Percentiles rank a stretch among this genome's conserved stretches.
Evolutionary conservation across 139 green algal genomes (phyloP).

Genomic region (Chlorella sp.): DNA sequence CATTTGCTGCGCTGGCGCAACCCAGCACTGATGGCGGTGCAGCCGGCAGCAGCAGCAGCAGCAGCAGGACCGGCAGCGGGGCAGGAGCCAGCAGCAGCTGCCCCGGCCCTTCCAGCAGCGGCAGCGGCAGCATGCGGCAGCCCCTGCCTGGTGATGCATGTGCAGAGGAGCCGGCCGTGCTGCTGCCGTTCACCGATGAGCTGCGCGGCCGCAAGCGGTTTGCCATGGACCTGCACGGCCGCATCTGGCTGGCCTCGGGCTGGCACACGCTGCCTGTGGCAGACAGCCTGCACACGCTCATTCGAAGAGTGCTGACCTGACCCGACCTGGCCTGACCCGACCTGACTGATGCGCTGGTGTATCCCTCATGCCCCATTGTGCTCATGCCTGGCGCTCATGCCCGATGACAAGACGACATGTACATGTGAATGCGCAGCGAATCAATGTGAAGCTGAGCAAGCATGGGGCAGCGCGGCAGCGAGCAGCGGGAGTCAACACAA

Average conservation of each 20-base stretch:
- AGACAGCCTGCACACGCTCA: no score
- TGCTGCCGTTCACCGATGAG: slow-evolving; percentile 16
- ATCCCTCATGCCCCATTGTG: no score
- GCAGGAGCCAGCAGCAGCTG: not conserved
- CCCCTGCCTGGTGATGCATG: not conserved
- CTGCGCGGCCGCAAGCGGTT: not conserved
- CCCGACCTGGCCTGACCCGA: no score
- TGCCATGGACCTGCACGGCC: not conserved
- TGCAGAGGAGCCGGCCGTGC: not conserved
- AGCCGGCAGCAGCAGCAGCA: not conserved
- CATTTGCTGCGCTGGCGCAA: not conserved
- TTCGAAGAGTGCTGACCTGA: no score
- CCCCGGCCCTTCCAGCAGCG: no score
- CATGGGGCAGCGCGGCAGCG: no score
- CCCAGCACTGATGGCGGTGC: not conserved
- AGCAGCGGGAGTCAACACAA: no score
- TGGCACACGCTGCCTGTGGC: not conserved
- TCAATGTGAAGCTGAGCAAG: no score
- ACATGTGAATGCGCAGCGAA: no score
- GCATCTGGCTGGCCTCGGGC: slow-evolving; percentile 1
- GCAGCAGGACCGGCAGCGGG: not conserved
- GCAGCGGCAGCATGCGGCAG: not conserved
- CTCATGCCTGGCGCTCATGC: no score
- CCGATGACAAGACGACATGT: no score
- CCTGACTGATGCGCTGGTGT: no score